phyloP scores from a whole-genome alignment of 208 protist species.

The Phytomonas francai region DNA sequence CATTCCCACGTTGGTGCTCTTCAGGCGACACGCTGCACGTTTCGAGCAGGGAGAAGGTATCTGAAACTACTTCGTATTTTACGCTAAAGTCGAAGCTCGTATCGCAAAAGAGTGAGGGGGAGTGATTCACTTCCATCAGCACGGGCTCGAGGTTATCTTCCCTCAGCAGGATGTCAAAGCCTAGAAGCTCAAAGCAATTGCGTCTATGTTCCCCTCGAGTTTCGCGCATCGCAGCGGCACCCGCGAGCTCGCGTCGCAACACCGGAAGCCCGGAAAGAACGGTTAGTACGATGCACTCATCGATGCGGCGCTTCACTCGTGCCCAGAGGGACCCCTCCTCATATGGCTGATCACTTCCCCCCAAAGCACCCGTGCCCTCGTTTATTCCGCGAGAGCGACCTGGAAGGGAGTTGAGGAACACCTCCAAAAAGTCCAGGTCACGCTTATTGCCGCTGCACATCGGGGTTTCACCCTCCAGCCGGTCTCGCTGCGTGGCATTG shows the following conservation, averaged over 20 bases:
- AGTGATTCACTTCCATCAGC: slow-evolving; percentile 90
- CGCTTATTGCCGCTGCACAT: slow-evolving; percentile 12
- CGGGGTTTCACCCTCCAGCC: background rate
- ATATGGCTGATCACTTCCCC: background rate
- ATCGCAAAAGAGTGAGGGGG: slow-evolving; percentile 83
- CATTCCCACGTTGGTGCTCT: slow-evolving; percentile 7
- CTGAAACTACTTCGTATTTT: slow-evolving; percentile 64
- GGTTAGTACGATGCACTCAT: slow-evolving; percentile 70
- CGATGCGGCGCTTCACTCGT: slow-evolving; percentile 42
- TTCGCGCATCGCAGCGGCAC: slow-evolving; percentile 32
- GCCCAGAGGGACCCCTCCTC: slow-evolving; percentile 25
- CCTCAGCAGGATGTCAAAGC: slow-evolving; percentile 81
- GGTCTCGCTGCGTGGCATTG: background rate
- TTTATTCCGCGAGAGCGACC: background rate
- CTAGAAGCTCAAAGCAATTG: slow-evolving; percentile 86
- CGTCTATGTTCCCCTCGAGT: slow-evolving; percentile 30
- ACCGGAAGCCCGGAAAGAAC: slow-evolving; percentile 75
- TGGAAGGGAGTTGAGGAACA: slow-evolving; percentile 17
- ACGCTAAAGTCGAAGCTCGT: slow-evolving; percentile 67
- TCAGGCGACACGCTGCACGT: slow-evolving; percentile 25
- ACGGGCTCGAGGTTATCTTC: slow-evolving; percentile 36
- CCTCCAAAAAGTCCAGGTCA: slow-evolving; percentile 14
- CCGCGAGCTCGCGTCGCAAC: slow-evolving; percentile 68
- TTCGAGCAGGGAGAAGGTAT: slow-evolving; percentile 55
- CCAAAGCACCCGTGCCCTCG: background rate